phyloP scores from a whole-genome alignment of 2,329 filamentous ascomycete genomes.

The Xylaria sp. region DNA sequence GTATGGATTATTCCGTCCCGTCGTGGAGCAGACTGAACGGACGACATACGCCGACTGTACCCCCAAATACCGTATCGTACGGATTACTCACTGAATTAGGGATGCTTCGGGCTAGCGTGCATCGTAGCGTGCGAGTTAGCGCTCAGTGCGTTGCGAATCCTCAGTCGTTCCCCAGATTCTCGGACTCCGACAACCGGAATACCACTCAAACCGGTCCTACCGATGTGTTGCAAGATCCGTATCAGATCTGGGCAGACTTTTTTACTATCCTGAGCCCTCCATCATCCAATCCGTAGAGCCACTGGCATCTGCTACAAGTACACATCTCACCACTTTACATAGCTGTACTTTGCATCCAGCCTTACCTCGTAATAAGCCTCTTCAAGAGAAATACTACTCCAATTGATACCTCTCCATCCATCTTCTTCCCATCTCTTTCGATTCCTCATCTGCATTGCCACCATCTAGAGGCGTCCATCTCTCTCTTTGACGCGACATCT shows the following conservation, averaged over 20 bases:
- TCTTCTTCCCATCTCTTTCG: background rate
- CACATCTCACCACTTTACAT: too few species aligned
- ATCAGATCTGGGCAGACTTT: background rate
- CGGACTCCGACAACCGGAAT: slow-evolving; percentile 29
- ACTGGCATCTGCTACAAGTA: too few species aligned
- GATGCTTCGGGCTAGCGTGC: too few species aligned
- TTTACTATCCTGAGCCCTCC: background rate
- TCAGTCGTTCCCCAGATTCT: slow-evolving; percentile 23
- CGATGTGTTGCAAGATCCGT: background rate
- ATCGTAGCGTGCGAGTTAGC: background rate
- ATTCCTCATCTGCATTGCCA: background rate
- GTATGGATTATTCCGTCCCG: too few species aligned
- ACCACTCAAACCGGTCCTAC: background rate
- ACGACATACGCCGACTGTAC: too few species aligned
- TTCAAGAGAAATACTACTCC: background rate
- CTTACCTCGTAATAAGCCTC: background rate
- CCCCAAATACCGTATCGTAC: too few species aligned
- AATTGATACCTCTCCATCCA: too few species aligned
- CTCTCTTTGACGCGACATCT: background rate
- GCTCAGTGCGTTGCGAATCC: background rate
- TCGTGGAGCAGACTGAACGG: too few species aligned
- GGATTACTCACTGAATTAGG: too few species aligned
- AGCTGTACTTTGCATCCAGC: too few species aligned
- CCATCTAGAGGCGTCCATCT: background rate
- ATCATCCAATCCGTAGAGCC: too few species aligned